These are phyloP conservation scores for Hypoxylon lenormandii DNA, from an alignment of 495 filamentous ascomycete species.

Conservation along the genomic window DNA sequence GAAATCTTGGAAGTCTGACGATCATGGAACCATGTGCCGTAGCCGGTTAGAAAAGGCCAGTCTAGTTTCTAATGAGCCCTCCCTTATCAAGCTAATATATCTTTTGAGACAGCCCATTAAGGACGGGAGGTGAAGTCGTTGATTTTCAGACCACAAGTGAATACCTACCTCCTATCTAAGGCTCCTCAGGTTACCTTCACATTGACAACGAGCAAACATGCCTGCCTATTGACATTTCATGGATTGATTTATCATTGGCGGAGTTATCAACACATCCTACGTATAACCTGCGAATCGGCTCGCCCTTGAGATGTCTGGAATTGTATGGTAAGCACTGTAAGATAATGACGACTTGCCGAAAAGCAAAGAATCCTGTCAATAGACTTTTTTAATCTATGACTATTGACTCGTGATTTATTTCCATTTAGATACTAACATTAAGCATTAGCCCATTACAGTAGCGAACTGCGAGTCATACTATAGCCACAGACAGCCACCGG, in stretches of 20 bases:
- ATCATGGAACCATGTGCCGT: constrained; percentile 34
- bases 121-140: too few species aligned
- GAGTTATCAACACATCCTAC: too few species aligned
- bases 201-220: too few species aligned
- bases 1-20: constrained; percentile 22
- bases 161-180: too few species aligned
- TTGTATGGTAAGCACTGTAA: background rate
- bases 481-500: too few species aligned
- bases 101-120: background rate
- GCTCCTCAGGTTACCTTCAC: too few species aligned
- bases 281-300: background rate
- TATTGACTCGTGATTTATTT: background rate
- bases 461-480: too few species aligned
- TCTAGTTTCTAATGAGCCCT: constrained; percentile 7
- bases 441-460: background rate
- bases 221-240: constrained; percentile 1
- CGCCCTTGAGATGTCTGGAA: background rate
- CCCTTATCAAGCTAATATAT: constrained; percentile 3
- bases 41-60: constrained; percentile 7
- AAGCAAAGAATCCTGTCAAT: constrained; percentile 10
- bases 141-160: too few species aligned
- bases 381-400: background rate
- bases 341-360: constrained; percentile 31
- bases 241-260: too few species aligned
- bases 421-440: background rate